Evolutionary conservation across 345 rosid species (phyloP).

Genomic region (Linum trigynum): DNA sequence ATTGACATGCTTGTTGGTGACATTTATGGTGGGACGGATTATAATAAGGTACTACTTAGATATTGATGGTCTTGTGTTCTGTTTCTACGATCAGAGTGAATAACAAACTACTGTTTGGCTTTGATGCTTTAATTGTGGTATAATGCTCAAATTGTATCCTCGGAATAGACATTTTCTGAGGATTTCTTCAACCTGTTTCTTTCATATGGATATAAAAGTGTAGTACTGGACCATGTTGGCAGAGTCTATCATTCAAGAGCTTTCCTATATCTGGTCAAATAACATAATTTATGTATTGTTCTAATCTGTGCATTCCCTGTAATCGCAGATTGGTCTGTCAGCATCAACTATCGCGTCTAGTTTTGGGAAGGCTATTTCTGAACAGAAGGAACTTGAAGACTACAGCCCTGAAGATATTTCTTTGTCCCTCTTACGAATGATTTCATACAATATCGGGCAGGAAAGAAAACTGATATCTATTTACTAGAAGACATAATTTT

Average conservation of each 20-base stretch:
- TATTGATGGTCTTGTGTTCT: conserved; percentile 4
- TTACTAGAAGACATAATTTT: neutral
- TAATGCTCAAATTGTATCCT: no score
- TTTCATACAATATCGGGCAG: conserved; percentile 97
- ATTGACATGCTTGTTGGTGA: conserved; percentile 99
- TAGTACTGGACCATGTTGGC: no score
- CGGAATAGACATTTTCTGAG: no score
- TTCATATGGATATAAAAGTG: neutral
- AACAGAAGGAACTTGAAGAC: conserved; percentile 80
- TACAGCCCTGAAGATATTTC: conserved; percentile 97
- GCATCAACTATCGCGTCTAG: conserved; percentile 98
- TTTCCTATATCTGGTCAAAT: no score
- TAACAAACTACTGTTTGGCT: neutral
- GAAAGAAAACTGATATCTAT: conserved; percentile 23
- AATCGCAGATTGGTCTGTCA: conserved; percentile 76
- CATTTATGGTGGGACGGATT: conserved; percentile 95
- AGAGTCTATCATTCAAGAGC: no score
- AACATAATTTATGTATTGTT: neutral
- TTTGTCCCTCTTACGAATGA: conserved; percentile 93
- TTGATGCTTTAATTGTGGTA: neutral
- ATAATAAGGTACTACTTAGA: conserved; percentile 55
- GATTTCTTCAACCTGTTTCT: neutral
- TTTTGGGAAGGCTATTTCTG: conserved; percentile 94
- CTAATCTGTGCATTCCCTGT: neutral
- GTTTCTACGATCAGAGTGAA: conserved; percentile 3